A percentile compares a stretch with the other conserved stretches of the same genome.
Evolutionary conservation across 1,284 basidiomycete species (phyloP).

Genomic region (Moesziomyces aphidis): DNA sequence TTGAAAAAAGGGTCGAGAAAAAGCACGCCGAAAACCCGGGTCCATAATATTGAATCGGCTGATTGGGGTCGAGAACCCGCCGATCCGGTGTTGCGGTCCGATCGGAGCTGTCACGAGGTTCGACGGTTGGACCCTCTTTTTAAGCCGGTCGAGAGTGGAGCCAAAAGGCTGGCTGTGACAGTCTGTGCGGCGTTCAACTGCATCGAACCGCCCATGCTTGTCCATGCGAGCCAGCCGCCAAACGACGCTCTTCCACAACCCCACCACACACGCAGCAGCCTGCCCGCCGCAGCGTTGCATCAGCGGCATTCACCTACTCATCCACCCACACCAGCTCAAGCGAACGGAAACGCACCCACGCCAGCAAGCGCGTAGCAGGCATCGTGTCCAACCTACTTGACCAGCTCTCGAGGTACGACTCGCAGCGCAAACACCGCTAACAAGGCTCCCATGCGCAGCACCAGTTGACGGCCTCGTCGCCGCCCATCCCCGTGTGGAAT

Average conservation of each 20-base stretch:
- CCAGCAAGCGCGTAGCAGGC: no score
- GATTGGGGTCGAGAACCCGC: no score
- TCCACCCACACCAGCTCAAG: background rate
- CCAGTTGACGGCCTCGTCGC: background rate
- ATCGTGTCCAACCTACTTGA: no score
- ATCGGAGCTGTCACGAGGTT: background rate
- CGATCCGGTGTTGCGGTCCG: background rate
- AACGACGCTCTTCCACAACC: background rate
- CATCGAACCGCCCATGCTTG: background rate
- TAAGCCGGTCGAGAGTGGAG: background rate
- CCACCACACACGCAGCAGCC: no score
- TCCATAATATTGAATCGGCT: background rate
- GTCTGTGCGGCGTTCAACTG: background rate
- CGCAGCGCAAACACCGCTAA: no score
- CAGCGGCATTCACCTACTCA: background rate
- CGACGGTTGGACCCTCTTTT: background rate
- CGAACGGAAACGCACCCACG: background rate
- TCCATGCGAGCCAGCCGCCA: background rate
- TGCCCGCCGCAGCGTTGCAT: background rate
- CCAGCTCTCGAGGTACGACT: no score
- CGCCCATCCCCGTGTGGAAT: background rate
- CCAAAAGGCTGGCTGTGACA: no score
- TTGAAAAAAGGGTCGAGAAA: background rate
- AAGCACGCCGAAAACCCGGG: background rate
- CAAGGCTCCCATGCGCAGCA: background rate